Percentiles rank a stretch among this genome's conserved stretches.
phyloP scores from a whole-genome alignment of 148 eudicot species.

The Amaranthus palmeri region DNA sequence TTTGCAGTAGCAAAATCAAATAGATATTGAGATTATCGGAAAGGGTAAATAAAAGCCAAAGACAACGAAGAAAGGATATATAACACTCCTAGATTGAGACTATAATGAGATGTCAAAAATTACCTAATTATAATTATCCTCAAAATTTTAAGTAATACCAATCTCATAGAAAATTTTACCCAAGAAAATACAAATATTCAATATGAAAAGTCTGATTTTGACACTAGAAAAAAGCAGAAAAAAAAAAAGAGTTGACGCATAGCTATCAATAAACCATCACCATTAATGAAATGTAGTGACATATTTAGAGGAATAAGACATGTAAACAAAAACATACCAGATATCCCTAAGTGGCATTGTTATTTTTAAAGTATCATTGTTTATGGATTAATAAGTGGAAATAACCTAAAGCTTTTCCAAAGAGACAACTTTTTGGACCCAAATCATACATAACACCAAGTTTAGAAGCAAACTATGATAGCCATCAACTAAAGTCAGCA shows the following conservation, averaged over 20 bases:
- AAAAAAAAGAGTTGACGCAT: neutral
- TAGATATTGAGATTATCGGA: too few relatives aligned
- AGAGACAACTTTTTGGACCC: constrained; percentile 3
- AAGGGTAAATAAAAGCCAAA: too few relatives aligned
- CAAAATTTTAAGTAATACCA: too few relatives aligned
- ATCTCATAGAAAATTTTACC: neutral
- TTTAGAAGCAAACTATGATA: neutral
- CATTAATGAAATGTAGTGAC: constrained; percentile 4
- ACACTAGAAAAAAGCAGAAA: neutral
- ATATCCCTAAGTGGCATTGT: neutral
- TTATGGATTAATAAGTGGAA: neutral
- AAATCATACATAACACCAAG: constrained; percentile 10
- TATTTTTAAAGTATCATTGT: constrained; percentile 11
- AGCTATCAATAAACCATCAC: constrained; percentile 12
- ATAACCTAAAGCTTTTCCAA: constrained; percentile 1
- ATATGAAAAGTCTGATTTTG: constrained; percentile 9
- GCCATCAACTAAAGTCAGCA: constrained; percentile 6
- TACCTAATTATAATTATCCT: too few relatives aligned
- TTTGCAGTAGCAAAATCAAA: too few relatives aligned
- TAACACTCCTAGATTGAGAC: too few relatives aligned
- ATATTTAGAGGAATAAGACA: constrained; percentile 21
- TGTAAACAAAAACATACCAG: constrained; percentile 16
- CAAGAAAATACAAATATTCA: neutral
- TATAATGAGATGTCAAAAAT: too few relatives aligned
- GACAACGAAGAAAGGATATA: too few relatives aligned